phyloP scores from a whole-genome alignment of 345 rosid species.

The Eucalyptus cloeziana region DNA sequence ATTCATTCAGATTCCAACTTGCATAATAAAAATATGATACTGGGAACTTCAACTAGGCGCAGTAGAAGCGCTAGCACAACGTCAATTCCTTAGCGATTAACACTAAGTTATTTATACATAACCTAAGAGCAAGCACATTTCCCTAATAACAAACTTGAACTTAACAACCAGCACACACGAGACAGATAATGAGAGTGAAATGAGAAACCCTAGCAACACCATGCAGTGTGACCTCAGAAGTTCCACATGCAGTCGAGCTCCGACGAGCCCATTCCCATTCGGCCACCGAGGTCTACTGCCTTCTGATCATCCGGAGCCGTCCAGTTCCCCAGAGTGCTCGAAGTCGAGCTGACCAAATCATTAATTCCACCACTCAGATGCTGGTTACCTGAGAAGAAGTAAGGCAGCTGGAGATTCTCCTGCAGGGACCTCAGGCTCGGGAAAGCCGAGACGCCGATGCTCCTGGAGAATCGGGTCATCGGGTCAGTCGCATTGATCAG shows the following conservation, averaged over 20 bases:
- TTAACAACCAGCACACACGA: not conserved
- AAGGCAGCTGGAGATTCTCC: constrained; percentile 70
- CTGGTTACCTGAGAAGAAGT: constrained; percentile 10
- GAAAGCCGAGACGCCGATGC: constrained; percentile 21
- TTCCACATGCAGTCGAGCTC: constrained; percentile 86
- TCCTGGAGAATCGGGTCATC: not conserved
- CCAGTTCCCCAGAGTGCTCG: constrained; percentile 19
- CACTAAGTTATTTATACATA: not conserved
- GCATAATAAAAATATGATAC: not conserved
- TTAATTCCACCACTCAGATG: not conserved
- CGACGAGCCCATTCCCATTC: constrained; percentile 17
- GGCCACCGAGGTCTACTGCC: not conserved
- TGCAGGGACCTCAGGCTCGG: constrained; percentile 71
- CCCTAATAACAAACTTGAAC: not conserved
- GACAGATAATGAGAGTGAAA: not conserved
- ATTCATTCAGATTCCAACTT: not conserved
- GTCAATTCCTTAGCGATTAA: not conserved
- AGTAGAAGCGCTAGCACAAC: not conserved
- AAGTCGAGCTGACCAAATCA: not conserved
- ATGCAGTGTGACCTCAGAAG: not conserved
- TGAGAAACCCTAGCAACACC: not conserved
- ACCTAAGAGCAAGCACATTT: not conserved
- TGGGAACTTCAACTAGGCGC: not conserved
- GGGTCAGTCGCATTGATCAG: not conserved
- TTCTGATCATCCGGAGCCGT: constrained; percentile 3